phyloP scores from a whole-genome alignment of 1,139 yeast genomes.

The Petasospora fabianii region DNA sequence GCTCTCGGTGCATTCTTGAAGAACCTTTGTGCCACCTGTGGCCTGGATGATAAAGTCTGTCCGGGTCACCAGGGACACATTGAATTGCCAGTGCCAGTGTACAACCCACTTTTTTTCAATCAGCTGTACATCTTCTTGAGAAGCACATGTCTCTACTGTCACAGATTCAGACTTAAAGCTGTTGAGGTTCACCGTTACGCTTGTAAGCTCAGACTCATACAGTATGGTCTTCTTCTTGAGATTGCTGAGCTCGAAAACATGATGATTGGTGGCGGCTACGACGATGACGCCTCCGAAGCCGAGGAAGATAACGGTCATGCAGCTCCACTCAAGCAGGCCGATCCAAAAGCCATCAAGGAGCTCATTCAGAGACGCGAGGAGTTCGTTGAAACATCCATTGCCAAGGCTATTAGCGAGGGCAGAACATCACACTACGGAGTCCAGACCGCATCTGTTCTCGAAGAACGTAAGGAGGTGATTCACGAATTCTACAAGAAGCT shows the following conservation, averaged over 20 bases:
- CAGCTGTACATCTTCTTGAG: slow-evolving; percentile 84
- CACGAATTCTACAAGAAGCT: slow-evolving; percentile 73
- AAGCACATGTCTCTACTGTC: slow-evolving; percentile 87
- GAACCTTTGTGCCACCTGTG: slow-evolving; percentile 90
- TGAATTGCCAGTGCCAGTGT: slow-evolving; percentile 92
- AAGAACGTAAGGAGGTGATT: slow-evolving; percentile 76
- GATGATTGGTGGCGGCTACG: slow-evolving; percentile 33
- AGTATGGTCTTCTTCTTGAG: slow-evolving; percentile 84
- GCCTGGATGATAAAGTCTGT: slow-evolving; percentile 88
- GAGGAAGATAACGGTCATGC: slow-evolving; percentile 33
- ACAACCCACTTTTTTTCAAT: slow-evolving; percentile 89
- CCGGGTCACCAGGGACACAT: slow-evolving; percentile 99
- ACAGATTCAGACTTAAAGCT: slow-evolving; percentile 66
- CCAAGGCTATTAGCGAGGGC: slow-evolving; percentile 76
- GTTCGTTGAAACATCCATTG: slow-evolving; percentile 68
- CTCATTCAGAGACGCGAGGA: slow-evolving; percentile 58
- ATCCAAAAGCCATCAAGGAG: slow-evolving; percentile 33
- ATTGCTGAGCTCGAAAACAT: slow-evolving; percentile 68
- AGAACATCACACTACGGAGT: slow-evolving; percentile 64
- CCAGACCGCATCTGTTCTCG: slow-evolving; percentile 78
- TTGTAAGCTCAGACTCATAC: slow-evolving; percentile 78
- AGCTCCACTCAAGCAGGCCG: slow-evolving; percentile 33
- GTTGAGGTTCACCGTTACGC: slow-evolving; percentile 71
- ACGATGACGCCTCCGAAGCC: slow-evolving; percentile 26
- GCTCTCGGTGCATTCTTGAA: slow-evolving; percentile 90